Evolutionary conservation across 768 basidiomycete genomes (phyloP).

Genomic region (Clitopilus passeckerianus): DNA sequence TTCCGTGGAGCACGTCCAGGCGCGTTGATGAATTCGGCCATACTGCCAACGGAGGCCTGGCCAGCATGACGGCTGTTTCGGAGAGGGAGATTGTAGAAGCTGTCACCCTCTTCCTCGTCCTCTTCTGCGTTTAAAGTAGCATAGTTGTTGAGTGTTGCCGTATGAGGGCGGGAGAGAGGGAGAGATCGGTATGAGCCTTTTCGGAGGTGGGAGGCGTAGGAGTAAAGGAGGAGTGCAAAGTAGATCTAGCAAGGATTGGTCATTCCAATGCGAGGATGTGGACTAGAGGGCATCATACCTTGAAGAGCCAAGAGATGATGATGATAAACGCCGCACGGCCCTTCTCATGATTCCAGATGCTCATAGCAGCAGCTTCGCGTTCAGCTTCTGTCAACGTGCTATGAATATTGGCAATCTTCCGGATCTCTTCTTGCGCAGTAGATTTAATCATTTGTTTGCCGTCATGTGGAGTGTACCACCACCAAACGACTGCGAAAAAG

Average conservation of each 20-base stretch:
- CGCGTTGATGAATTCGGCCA: conserved; percentile 61
- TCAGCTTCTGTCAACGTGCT: conserved; percentile 60
- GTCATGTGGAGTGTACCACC: conserved; percentile 88
- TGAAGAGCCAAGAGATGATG: conserved; percentile 78
- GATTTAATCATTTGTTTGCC: conserved; percentile 79
- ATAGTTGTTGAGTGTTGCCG: conserved; percentile 29
- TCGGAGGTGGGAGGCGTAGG: conserved; percentile 89
- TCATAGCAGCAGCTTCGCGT: conserved; percentile 66
- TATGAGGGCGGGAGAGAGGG: conserved; percentile 46
- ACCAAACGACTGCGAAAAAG: conserved; percentile 89
- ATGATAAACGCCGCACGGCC: conserved; percentile 75
- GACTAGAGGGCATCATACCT: conserved; percentile 42
- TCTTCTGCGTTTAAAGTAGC: conserved; percentile 28
- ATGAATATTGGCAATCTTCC: conserved; percentile 50
- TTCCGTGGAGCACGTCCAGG: conserved; percentile 23
- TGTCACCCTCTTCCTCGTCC: conserved; percentile 61
- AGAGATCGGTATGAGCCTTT: conserved; percentile 87
- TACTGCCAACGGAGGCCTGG: conserved; percentile 41
- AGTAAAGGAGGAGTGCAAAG: conserved; percentile 87
- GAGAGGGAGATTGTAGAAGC: conserved; percentile 64
- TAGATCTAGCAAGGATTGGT: conserved; percentile 57
- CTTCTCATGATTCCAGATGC: conserved; percentile 89
- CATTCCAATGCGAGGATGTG: neutral
- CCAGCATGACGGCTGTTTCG: conserved; percentile 33
- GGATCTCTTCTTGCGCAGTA: conserved; percentile 82